Evolutionary conservation across 768 basidiomycete genomes (phyloP), one percentile per base, ranked within the genome.

Genomic region (Rhizopogon salebrosus): DNA sequence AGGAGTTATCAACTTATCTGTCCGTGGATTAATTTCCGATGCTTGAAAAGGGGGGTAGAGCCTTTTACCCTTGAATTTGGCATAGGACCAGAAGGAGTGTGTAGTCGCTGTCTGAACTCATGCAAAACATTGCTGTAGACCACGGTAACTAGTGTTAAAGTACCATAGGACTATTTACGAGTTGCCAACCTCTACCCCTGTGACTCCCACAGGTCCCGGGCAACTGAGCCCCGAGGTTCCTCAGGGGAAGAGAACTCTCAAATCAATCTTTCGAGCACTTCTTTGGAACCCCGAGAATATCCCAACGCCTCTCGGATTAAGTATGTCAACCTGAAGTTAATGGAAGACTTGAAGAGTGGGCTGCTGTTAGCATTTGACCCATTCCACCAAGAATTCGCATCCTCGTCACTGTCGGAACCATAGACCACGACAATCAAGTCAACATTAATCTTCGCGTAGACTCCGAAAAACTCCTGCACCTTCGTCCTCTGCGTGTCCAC

Each of bases 341-440:
- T 10, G 31, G 45, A 22, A 20, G 43, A 2, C 4, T 13, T 14
- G 14, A 16, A 9, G n/a, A 4, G 22, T 11, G 4, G 14, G 13
- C 38, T 48, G 24, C 10, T 26, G n/a, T 35, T 36, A 14, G 35
- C 26, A 48, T 37, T 49, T 20, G 36, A 51, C 8, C n/a, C 36
- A n/a, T 53, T 24, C 52, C 52, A 53, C 52, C 52, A 53, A 24
- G 26, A 36, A n/a, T 39, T 53, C 46, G 52, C 52, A 22, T 48
- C 45, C 20, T 48, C 35, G 23, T 53, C 46, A 37, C 39, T 49
- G 9, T 53, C 52, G n/a, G 27, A 39, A 11, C 52, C 52, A 23
- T 48, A 49, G 13, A 53, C 37, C 39, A 53, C 52, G 4, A 53
- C 29, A 11, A 53, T 29, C 9, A 53, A 49, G 22, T 36, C 26